phyloP scores from a whole-genome alignment of 2,329 filamentous ascomycete species.

The Erysiphe pulchra region DNA sequence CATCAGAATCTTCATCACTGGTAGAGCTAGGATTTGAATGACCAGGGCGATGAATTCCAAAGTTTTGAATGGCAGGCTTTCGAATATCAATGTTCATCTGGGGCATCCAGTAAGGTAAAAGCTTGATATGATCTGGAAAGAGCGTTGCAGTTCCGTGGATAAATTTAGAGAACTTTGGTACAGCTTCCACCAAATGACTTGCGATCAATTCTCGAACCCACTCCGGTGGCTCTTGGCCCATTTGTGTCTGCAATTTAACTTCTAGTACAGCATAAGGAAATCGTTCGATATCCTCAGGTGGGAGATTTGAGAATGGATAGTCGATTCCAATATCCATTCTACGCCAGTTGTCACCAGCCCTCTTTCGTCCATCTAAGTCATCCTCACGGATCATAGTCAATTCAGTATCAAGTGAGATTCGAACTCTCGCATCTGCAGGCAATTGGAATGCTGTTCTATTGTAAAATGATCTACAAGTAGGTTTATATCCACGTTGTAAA shows the following conservation, averaged over 20 bases:
- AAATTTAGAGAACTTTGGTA: constrained; percentile 98
- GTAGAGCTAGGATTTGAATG: constrained; percentile 52
- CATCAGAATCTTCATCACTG: constrained; percentile 49
- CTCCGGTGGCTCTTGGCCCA: constrained; percentile 79
- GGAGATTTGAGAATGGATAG: constrained; percentile 75
- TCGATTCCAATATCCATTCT: constrained; percentile 95
- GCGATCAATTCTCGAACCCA: constrained; percentile 88
- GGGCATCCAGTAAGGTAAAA: constrained; percentile 91
- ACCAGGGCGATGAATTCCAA: constrained; percentile 65
- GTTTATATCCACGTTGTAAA: constrained; percentile 61
- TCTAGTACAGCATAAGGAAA: constrained; percentile 94
- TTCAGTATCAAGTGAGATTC: constrained; percentile 91
- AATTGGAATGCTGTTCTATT: constrained; percentile 96
- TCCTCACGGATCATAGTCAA: constrained; percentile 88
- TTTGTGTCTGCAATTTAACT: constrained; percentile 91
- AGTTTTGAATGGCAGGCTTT: constrained; percentile 68
- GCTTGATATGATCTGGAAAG: constrained; percentile 65
- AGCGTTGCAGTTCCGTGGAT: constrained; percentile 82
- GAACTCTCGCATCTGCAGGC: constrained; percentile 81
- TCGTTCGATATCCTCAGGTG: constrained; percentile 57
- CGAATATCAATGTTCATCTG: constrained; percentile 97
- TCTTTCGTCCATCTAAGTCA: constrained; percentile 56
- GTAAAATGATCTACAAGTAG: constrained; percentile 89
- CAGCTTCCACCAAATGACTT: constrained; percentile 91
- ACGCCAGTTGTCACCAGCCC: constrained; percentile 77